Conservation (phyloP, 768 basidiomycete species). For the Arthromyces matolae region DNA sequence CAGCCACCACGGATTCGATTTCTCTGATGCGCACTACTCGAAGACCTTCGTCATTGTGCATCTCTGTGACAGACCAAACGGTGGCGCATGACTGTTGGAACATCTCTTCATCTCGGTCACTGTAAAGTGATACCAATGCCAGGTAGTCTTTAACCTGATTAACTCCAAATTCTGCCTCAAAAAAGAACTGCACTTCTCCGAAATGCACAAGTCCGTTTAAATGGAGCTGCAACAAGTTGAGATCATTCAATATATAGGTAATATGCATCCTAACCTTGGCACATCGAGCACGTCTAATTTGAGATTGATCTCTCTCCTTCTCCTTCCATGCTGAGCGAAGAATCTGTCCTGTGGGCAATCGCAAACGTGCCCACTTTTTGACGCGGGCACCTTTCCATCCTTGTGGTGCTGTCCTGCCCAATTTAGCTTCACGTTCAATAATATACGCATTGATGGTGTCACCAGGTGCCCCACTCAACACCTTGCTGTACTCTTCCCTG, state of each 20-base stretch:
- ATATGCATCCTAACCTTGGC: too few relatives aligned
- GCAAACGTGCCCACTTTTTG: conserved; percentile 29
- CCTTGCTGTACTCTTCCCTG: conserved; percentile 8
- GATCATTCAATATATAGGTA: too few relatives aligned
- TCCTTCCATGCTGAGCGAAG: too few relatives aligned
- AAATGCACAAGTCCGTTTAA: too few relatives aligned
- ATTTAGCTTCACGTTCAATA: conserved; percentile 4
- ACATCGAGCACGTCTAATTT: too few relatives aligned
- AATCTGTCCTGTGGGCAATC: conserved; percentile 36
- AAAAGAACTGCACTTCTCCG: too few relatives aligned
- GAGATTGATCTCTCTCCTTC: too few relatives aligned
- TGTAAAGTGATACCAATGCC: too few relatives aligned
- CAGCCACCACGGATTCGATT: not conserved
- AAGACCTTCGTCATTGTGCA: not conserved
- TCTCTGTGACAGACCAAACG: conserved; percentile 1
- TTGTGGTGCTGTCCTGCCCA: not conserved
- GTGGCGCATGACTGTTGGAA: not conserved
- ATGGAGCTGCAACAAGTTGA: too few relatives aligned
- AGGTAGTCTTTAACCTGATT: too few relatives aligned
- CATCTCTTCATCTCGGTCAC: not conserved
- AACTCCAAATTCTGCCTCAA: too few relatives aligned
- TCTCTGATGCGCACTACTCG: not conserved
- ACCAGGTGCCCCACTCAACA: conserved; percentile 1
- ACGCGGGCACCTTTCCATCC: conserved; percentile 1
- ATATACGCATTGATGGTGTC: conserved; percentile 2